Base-by-base conservation (phyloP, 2,329 filamentous ascomycete species). In the Calonectria pseudoturangicola region DNA sequence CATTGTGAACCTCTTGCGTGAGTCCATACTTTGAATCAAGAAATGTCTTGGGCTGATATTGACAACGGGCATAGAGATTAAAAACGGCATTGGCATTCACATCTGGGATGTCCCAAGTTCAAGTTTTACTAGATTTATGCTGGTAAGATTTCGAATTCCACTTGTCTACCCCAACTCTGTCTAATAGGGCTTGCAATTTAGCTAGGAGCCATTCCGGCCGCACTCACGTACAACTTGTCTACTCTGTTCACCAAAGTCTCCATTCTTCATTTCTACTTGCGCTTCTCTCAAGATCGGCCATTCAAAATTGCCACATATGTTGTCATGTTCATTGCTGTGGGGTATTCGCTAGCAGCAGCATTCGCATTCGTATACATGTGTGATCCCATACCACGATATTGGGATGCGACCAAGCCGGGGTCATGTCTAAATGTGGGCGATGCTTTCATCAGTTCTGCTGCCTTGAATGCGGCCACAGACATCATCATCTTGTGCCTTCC, bases 191-290 rank as follows among this genome's bases (percentile, higher is more conserved):
- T 33, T 54, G 21, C 12, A 8, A 36, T 33, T 16, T 25, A 66
- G 64, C 33, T 66, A 9, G 47, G 64, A 66, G 63, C 63, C 2
- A 33, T 56, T 54, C 33, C 21, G 6, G 64, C 47, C 36, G 48
- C 16, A 9, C 3, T 66, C 1, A 66, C 48, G 10, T 66, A 66
- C 47, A 66, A 66, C 27, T 12, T 66, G 4, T 66, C 36, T 30
- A 66, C 64, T 2, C 48, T 66, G 9, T 66, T 66, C 48, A 56
- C 48, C 3, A 66, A 66, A 25, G 47, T 66, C 9, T 66, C 64
- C 48, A 66, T 66, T 25, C 64, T 66, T 25, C 64, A 56, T 25
- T 66, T 66, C 36, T 66, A 66, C 45, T 30, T 66, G 25, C 64
- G 64, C 16, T 66, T 66, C 64, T 43, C 64, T 16, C 64, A 66